These are phyloP conservation scores for Diaporthe ampelina DNA, from an alignment of 2,329 filamentous ascomycete species.

Conservation along the genomic window DNA sequence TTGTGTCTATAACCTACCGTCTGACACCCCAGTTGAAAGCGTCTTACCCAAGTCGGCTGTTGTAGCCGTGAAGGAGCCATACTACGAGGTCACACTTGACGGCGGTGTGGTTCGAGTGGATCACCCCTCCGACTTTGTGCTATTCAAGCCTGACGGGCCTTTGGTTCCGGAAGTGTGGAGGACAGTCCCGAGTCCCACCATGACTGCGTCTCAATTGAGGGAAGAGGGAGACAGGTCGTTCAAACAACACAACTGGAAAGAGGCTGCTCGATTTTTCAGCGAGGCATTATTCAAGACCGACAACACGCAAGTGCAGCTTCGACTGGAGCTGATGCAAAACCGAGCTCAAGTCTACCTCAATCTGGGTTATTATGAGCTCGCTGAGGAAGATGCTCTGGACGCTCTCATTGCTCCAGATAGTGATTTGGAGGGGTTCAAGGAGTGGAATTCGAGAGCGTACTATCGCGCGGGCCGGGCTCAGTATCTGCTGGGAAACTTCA, in stretches of 20 bases:
- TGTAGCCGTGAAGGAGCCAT: conserved; percentile 54
- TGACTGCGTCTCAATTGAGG: conserved; percentile 38
- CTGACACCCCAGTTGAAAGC: conserved; percentile 46
- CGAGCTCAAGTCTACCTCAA: not conserved
- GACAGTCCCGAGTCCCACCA: conserved; percentile 42
- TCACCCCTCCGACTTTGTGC: conserved; percentile 51
- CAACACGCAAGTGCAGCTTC: too few species aligned
- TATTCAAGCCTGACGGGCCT: conserved; percentile 44
- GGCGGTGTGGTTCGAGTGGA: conserved; percentile 52
- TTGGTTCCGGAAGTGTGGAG: conserved; percentile 37
- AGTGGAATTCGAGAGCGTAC: conserved; percentile 44
- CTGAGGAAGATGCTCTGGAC: not conserved
- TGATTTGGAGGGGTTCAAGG: too few species aligned
- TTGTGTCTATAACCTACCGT: conserved; percentile 67
- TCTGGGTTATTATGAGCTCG: not conserved
- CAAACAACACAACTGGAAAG: not conserved
- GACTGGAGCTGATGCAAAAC: not conserved
- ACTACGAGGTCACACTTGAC: conserved; percentile 49
- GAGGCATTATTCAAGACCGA: not conserved
- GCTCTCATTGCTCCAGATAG: not conserved
- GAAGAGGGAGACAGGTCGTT: conserved; percentile 44
- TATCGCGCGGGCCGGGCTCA: conserved; percentile 52
- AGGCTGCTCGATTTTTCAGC: not conserved
- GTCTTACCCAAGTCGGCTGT: conserved; percentile 51
- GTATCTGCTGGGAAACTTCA: conserved; percentile 52